Evolutionary conservation across 2,329 filamentous ascomycete genomes (phyloP).

Genomic region (Tolypocladium ovalisporum): DNA sequence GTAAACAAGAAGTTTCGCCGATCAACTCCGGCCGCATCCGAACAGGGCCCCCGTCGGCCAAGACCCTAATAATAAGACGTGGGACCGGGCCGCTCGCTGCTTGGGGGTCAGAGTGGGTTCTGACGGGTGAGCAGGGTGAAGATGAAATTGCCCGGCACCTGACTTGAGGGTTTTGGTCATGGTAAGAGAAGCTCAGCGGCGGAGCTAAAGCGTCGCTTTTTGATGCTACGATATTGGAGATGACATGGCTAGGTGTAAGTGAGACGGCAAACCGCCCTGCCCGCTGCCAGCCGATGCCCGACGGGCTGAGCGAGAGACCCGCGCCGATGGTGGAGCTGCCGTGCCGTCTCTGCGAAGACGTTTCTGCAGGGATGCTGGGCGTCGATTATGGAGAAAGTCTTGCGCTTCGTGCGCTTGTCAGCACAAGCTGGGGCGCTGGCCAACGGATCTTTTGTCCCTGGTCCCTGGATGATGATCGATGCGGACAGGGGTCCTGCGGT

Average conservation of each 20-base stretch:
- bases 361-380: neutral
- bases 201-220: no score
- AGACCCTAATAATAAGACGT: neutral
- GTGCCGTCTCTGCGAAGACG: neutral
- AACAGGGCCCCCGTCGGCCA: neutral
- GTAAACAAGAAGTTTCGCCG: no score
- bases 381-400: neutral
- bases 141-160: neutral
- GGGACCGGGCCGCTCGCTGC: neutral
- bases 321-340: neutral
- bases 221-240: no score
- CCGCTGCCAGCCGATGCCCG: neutral
- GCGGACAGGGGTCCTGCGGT: neutral
- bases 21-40: neutral
- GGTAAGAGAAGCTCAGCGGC: no score
- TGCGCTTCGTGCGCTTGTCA: neutral
- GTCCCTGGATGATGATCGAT: neutral
- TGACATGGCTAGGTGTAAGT: no score
- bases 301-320: neutral
- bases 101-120: neutral
- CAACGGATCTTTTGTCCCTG: neutral
- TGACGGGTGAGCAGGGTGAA: neutral
- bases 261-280: neutral
- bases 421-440: neutral
- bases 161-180: no score